A percentile compares a stretch with the other conserved stretches of the same genome.
These are phyloP conservation scores for Sporisorium exsertum DNA, from an alignment of 1,284 basidiomycete species.

Conservation along the genomic window DNA sequence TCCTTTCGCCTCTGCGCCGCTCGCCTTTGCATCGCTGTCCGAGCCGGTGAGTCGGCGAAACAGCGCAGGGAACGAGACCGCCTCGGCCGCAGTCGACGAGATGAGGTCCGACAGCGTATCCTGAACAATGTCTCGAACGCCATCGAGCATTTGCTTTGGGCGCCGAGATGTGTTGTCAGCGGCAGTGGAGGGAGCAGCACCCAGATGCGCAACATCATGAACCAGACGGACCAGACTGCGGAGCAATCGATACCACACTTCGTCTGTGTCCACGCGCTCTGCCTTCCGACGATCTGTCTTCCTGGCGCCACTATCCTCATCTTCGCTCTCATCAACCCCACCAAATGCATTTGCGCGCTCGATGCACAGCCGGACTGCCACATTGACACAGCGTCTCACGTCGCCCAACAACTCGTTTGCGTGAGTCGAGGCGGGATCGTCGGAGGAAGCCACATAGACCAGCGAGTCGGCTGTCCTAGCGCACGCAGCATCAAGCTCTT, in stretches of 20 bases:
- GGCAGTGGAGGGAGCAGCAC: neutral
- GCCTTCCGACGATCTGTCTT: neutral
- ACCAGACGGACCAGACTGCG: constrained; percentile 83
- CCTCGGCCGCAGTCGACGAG: constrained; percentile 82
- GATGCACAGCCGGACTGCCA: constrained; percentile 51
- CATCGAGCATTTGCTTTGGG: constrained; percentile 24
- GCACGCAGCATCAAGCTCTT: constrained; percentile 48
- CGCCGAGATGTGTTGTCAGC: neutral
- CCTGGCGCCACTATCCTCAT: constrained; percentile 14
- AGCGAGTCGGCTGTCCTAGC: constrained; percentile 57
- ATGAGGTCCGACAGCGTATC: constrained; percentile 86
- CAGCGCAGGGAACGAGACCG: constrained; percentile 87
- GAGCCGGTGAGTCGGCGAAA: constrained; percentile 82
- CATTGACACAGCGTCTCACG: constrained; percentile 34
- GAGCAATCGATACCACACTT: constrained; percentile 89
- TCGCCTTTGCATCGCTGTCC: constrained; percentile 71
- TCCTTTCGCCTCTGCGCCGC: constrained; percentile 30
- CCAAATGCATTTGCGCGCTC: constrained; percentile 40
- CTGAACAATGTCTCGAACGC: constrained; percentile 77
- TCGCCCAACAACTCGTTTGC: constrained; percentile 32
- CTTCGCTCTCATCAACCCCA: constrained; percentile 41
- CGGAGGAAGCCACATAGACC: constrained; percentile 16
- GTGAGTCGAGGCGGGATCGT: neutral
- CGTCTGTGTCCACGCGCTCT: constrained; percentile 75
- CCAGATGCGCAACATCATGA: constrained; percentile 71